Evolutionary conservation across 208 protist genomes (phyloP), one percentile per base, ranked within the genome.

Genomic region (Porcisia deanei): DNA sequence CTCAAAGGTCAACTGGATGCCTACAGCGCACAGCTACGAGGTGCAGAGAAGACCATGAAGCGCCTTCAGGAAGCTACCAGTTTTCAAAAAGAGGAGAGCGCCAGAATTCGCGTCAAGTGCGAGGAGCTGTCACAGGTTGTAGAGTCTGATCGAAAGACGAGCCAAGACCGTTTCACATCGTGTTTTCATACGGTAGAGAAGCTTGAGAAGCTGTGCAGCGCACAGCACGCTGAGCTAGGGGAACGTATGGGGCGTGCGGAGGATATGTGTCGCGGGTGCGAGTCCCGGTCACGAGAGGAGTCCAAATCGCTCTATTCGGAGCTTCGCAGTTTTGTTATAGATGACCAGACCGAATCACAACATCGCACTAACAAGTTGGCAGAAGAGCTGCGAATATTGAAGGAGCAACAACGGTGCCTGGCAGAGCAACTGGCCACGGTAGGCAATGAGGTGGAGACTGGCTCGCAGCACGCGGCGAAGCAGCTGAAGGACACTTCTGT

Each of bases 141-240:
- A 3, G 77, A 81, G 57, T n/a, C 39, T 0, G 71, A 81, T 60
- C 71, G 60, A 49, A 73, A 76, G 34, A 37, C 39, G 25, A 76
- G 45, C 57, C 71, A 61, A 58, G 71, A 76, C 7, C 71, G 77
- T 37, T 37, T 77, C 5, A 47, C 63, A 57, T 55, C 71, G 3
- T 81, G 77, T 34, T 73, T 81, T 39, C 57, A 77, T 39, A 81
- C 68, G 12, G 43, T 81, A 18, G 77, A 81, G 55, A 81, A 76
- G 22, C 70, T 54, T 14, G 77, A 76, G 30, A 54, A 53, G 49
- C 58, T 81, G 34, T 81, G 65, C 47, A 49, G 30, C 1, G 77
- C 71, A 1, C 71, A 81, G 25, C 61, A 61, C 30, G 34, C 25
- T 22, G 65, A 67, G 8, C 47, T 76, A 4, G 65, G 73, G 52